phyloP scores from a whole-genome alignment of 768 basidiomycete genomes.

The Nidula microcarpa region DNA sequence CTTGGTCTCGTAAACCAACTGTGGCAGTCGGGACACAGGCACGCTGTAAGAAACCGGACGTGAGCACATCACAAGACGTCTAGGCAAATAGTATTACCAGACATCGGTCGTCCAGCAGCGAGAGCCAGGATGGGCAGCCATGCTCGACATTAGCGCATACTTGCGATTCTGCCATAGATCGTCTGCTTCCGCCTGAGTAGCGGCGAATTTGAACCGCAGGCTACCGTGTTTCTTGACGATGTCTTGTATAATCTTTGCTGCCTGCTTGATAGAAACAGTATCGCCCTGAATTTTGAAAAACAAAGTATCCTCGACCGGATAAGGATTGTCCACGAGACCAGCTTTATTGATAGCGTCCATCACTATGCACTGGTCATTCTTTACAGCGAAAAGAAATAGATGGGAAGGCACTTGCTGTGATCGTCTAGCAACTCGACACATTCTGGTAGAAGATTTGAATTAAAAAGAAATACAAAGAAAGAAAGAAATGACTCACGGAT shows the following conservation, averaged over 20 bases:
- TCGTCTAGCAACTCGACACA: conserved; percentile 88
- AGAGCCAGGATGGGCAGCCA: conserved; percentile 59
- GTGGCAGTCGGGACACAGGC: conserved; percentile 65
- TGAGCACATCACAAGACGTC: too few relatives aligned
- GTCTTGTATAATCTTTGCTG: conserved; percentile 53
- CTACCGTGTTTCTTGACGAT: conserved; percentile 71
- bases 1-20: conserved; percentile 75
- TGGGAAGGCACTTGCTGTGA: conserved; percentile 38
- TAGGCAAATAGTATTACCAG: too few relatives aligned
- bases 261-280: conserved; percentile 48
- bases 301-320: conserved; percentile 72
- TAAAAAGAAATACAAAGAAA: background rate
- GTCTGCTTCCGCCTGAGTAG: conserved; percentile 70
- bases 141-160: conserved; percentile 70
- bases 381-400: too few relatives aligned
- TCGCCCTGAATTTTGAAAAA: conserved; percentile 94
- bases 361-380: conserved; percentile 49
- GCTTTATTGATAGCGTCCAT: conserved; percentile 74
- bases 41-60: conserved; percentile 35
- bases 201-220: conserved; percentile 66
- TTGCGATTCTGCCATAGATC: conserved; percentile 85
- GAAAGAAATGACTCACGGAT: conserved; percentile 66
- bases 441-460: conserved; percentile 43
- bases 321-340: conserved; percentile 56
- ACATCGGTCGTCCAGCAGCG: conserved; percentile 89